Base-by-base conservation (phyloP, 2,329 filamentous ascomycete species). In the Hypoxylon sp. region DNA sequence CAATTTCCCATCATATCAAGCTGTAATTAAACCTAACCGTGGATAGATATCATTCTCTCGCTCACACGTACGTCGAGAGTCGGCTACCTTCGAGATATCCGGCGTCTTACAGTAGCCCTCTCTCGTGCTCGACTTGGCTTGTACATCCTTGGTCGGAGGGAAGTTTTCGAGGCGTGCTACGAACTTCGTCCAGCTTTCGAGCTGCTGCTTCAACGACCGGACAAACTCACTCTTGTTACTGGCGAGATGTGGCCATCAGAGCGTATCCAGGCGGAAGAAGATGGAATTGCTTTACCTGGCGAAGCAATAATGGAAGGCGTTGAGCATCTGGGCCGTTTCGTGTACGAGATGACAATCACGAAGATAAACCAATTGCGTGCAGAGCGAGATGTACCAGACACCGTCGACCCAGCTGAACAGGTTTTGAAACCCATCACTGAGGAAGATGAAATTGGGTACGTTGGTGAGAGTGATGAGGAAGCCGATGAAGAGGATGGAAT, bases 291-390 rank as follows among this genome's bases (percentile, higher is more conserved):
- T 5, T 81, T 87, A 5, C 80, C 83, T 1, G 85, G 85, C 11
- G 85, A 87, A 72, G 90, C 89, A 0, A 83, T 88, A 18, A 98
- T 99, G 92, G 92, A 95, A 72, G 88, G 91, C 32, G 90, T 98
- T 0, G 95, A 99, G 81, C 96, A 99, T 80, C 79, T 99, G 33
- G 96, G 96, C 0, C 91, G 97, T 79, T 99, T 97, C 78, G 95
- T 99, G 20, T 97, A 88, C 76, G 93, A 99, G 78, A 99, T 99
- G 93, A 97, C 93, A 2, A 87, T 91, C 48, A 87, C 85, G 1
- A 84, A 79, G 73, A 69, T 86, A 33, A 78, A 82, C 73, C 83
- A 87, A 73, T 67, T 88, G 46, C 79, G 81, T 52, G 78, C 73
- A 8, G 82, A 80, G 52, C 75, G 74, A 20, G 76, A 76, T 6